Conservation (phyloP, 768 basidiomycete species). For the Wakefieldia striispora region DNA sequence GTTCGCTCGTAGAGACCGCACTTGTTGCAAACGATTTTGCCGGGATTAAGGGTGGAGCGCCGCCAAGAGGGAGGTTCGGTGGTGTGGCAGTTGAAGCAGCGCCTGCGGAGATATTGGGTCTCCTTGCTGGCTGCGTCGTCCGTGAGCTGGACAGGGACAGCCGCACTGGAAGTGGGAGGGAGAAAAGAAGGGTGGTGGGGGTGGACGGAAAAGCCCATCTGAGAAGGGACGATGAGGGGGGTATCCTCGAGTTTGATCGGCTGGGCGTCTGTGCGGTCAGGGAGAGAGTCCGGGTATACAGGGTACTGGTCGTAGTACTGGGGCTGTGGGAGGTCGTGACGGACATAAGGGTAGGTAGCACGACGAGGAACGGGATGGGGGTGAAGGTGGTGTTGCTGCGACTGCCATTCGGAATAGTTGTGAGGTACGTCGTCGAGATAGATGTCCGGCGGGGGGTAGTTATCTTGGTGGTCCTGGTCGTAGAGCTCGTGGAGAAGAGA, state of each 20-base stretch:
- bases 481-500: conserved; percentile 74
- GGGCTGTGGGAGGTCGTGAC: conserved; percentile 59
- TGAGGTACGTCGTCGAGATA: conserved; percentile 37
- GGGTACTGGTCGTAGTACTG: conserved; percentile 34
- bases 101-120: conserved; percentile 83
- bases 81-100: conserved; percentile 90
- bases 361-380: conserved; percentile 48
- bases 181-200: conserved; percentile 39
- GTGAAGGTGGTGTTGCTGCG: conserved; percentile 36
- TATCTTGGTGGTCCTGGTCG: conserved; percentile 51
- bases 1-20: conserved; percentile 91
- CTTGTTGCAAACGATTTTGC: conserved; percentile 94
- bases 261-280: conserved; percentile 27
- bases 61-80: conserved; percentile 91
- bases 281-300: conserved; percentile 40
- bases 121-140: conserved; percentile 90
- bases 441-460: conserved; percentile 29
- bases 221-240: conserved; percentile 58
- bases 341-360: conserved; percentile 74
- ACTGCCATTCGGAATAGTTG: conserved; percentile 33
- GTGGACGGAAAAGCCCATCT: conserved; percentile 37
- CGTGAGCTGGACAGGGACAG: conserved; percentile 75
- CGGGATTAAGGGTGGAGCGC: conserved; percentile 82
- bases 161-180: conserved; percentile 38
- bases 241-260: conserved; percentile 70